A percentile compares a stretch with the other conserved stretches of the same genome.
These are phyloP conservation scores for Sherardia arvensis DNA, from an alignment of 257 asterid genomes.

Conservation along the genomic window DNA sequence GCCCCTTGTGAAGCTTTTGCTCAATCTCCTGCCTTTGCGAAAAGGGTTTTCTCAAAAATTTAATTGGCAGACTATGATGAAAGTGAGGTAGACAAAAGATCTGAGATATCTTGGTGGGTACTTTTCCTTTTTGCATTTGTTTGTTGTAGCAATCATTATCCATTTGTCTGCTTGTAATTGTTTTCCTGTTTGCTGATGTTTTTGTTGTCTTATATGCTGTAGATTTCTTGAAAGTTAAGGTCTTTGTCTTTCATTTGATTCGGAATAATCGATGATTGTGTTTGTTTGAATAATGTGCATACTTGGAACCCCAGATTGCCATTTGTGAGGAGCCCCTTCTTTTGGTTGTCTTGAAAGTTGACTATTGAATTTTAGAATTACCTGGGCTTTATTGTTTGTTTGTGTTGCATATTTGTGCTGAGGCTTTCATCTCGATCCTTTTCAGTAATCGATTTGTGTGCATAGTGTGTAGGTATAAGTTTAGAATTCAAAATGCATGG, in stretches of 20 bases:
- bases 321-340: background rate
- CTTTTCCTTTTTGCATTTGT: constrained; percentile 2
- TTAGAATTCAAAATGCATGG: constrained; percentile 48
- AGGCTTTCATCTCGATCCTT: background rate
- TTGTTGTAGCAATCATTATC: background rate
- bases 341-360: background rate
- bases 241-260: background rate
- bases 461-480: background rate
- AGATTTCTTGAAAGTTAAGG: background rate
- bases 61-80: background rate
- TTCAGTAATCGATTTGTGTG: constrained; percentile 3
- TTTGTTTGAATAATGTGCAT: background rate
- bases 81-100: constrained; percentile 6
- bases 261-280: constrained; percentile 1
- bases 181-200: background rate
- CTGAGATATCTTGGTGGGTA: constrained; percentile 8
- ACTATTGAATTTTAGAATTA: constrained; percentile 3
- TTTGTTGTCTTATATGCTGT: background rate
- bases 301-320: constrained; percentile 9
- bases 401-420: background rate
- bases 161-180: background rate
- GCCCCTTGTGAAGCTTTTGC: background rate
- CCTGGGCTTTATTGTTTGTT: background rate
- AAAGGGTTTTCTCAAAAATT: background rate
- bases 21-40: background rate